Percentiles rank a stretch among this genome's conserved stretches.
Evolutionary conservation across 2,329 filamentous ascomycete genomes (phyloP).

Genomic region (Keithomyces neogunnii): DNA sequence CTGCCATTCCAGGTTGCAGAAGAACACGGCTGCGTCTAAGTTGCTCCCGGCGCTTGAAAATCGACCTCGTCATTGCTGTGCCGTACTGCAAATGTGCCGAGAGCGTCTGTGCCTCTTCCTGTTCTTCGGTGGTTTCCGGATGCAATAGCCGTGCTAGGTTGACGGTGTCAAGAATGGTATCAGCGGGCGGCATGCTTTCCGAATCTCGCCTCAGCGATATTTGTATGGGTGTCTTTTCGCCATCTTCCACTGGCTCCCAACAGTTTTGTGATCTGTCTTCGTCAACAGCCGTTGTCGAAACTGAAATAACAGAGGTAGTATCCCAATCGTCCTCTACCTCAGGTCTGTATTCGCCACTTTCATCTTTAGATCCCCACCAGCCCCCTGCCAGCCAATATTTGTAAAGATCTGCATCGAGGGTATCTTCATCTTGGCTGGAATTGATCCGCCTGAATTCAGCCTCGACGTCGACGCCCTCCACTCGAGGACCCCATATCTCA

Average conservation of each 20-base stretch:
- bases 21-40: constrained; percentile 60
- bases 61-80: constrained; percentile 71
- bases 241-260: constrained; percentile 41
- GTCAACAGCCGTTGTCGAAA: constrained; percentile 30
- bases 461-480: constrained; percentile 71
- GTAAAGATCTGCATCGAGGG: constrained; percentile 69
- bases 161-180: constrained; percentile 54
- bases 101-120: constrained; percentile 71
- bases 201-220: constrained; percentile 36
- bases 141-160: constrained; percentile 76
- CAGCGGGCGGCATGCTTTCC: constrained; percentile 50
- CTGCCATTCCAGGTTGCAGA: constrained; percentile 20
- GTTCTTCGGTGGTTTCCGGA: constrained; percentile 67
- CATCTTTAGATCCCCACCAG: constrained; percentile 76
- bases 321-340: constrained; percentile 55
- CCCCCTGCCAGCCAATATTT: constrained; percentile 76
- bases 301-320: constrained; percentile 71
- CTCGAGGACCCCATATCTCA: constrained; percentile 44
- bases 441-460: constrained; percentile 59
- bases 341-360: constrained; percentile 69
- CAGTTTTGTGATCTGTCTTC: constrained; percentile 31
- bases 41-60: constrained; percentile 60
- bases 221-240: constrained; percentile 68
- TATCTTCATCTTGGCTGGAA: constrained; percentile 45
- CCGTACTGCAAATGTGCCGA: constrained; percentile 69